Base-by-base conservation (phyloP, 1,139 yeast genomes). In the Saccharomycopsis crataegensis region DNA sequence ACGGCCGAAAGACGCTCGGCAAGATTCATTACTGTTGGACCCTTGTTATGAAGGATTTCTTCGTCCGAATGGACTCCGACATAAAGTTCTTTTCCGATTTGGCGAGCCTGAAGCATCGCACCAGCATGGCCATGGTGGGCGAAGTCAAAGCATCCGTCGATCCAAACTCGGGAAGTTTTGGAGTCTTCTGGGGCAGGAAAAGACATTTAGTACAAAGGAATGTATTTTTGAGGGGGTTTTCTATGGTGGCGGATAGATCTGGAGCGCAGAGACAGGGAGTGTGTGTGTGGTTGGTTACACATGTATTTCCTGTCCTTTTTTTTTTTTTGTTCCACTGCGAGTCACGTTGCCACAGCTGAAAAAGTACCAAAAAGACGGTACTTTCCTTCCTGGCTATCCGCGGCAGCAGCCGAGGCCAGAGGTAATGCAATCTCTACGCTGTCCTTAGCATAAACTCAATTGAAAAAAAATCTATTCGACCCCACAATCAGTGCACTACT, bases 61-160 rank as follows among this genome's bases (percentile, higher is more conserved):
- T 83, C 93, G 66, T 93, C 99, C 2, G 88, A 82, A 67, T 93
- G 99, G 22, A 93, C 89, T 1, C 99, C 99, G 34, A 86, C 95
- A 59, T 74, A 83, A 51, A 87, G 76, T 67, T 85, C 86, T 54
- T 75, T 73, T 44, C 94, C 93, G 47, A 82, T 72, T 66, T 83
- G 88, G 48, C 93, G 79, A 1, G 99, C 97, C 66, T 93, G 99
- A 55, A 88, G 72, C 79, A 93, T 82, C 32, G 98, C 99, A 22
- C 97, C 97, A 1, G 97, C 96, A 63, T 93, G 99, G 42, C 93
- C 99, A 64, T 93, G 98, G 66, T 93, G 99, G 43, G 96, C 89
- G 71, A 93, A 93, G 67, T 93, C 99, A 70, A 93, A 93, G 65
- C 99, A 93, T 0, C 99, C 99, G 66, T 93, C 99, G 44, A 93